Evolutionary conservation across 768 basidiomycete species (phyloP), one percentile per base, ranked within the genome.

Genomic region (Cystofilobasidium bisporidii): DNA sequence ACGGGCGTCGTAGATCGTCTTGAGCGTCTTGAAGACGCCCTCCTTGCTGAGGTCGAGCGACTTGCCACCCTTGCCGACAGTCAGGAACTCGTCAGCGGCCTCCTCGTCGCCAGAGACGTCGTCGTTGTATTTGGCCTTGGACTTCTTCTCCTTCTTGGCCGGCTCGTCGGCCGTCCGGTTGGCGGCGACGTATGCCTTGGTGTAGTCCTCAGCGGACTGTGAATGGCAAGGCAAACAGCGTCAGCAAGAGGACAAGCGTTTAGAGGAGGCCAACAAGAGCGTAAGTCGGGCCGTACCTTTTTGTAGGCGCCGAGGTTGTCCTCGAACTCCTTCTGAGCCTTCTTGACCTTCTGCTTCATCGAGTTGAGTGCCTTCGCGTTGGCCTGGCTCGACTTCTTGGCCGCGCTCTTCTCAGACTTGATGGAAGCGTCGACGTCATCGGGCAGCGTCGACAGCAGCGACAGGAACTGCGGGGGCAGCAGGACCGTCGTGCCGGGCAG

Each of bases 271-370:
- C 62, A 65, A 40, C 1, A 28, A 47, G 32, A 36, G n/a, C n/a
- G n/a, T n/a, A n/a, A n/a, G n/a, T n/a, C 10, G 24, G 20, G 26
- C 55, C 83, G 71, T 73, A 91, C 92, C 76, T 84, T 82, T 74
- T 87, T 86, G 79, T 85, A 97, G 68, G 83, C 83, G 75, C 85
- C 85, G 48, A 93, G 77, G 71, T 89, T 87, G 15, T 77, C 78
- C 79, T 97, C 96, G 75, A 89, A 83, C 76, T 98, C 96, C 77
- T 92, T 94, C 64, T 81, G 73, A 14, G 87, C 83, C 80, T 93
- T 98, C 80, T 88, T 93, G 64, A 97, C 82, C 77, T 93, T 96
- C 79, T 98, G 94, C 79, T 93, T 97, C 86, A 97, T 88, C n/a
- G 88, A 88, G 62, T 91, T 97, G 71, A 98, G 82, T 2, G 92